Base-by-base conservation (phyloP, 306 rosid species). In the Cicer yamashitae region DNA sequence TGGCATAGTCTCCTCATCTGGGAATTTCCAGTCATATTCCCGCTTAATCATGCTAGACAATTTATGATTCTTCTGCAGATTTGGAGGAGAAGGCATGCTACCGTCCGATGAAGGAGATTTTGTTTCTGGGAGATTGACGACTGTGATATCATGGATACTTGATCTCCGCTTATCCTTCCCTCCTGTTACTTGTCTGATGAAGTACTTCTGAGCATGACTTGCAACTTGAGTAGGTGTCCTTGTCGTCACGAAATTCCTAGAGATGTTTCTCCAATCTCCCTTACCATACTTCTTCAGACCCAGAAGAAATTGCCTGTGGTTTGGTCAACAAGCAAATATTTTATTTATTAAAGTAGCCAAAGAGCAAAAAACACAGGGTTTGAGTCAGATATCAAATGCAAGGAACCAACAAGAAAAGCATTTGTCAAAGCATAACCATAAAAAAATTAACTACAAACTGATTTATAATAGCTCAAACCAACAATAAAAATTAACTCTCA, bases 161-260 rank as follows among this genome's bases (percentile, higher is more conserved):
- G 97, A 91, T 83, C 98, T 91, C 71, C 97, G 80, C 90, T 93
- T 91, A 57, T 91, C 98, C 56, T 93, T 93, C 39, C 91, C 92
- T 78, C 92, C 98, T 1, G 88, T 63, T 39, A 79, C 79, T 70
- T 89, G 97, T 82, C 98, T 71, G 34, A 91, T 88, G 79, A 88
- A 93, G 84, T 88, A 93, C 81, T 93, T 93, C 66, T 93, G 98
- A 74, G 98, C 97, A 84, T 92, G 97, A 81, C 97, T 92, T 5
- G 97, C 97, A 6, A 92, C 97, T 77, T 92, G 97, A 10, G 98
- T 93, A 0, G 98, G 97, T 8, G 98, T 93, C 65, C 98, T 91
- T 9, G 93, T 79, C n/a, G 91, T 91, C 71, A 93, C 98, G 41
- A 85, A 93, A 79, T 88, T 93, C 52, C 86, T 78, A 10, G 98